Evolutionary conservation across 2,329 filamentous ascomycete genomes (phyloP).

Genomic region (Lasiodiplodia gonubiensis): DNA sequence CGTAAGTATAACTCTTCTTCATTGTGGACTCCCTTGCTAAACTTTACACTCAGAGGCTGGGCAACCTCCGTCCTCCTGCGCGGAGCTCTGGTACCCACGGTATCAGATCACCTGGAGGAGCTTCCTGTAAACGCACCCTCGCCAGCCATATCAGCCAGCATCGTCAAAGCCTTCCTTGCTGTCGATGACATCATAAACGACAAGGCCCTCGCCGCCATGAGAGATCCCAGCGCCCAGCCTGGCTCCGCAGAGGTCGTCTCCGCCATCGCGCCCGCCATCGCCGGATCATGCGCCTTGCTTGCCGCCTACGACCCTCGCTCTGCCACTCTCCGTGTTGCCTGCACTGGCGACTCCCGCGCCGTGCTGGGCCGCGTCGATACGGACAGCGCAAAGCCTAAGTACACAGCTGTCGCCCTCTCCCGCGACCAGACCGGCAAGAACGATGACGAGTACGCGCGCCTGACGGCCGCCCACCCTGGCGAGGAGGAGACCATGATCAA

Average conservation of each 20-base stretch:
- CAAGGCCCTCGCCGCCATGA: conserved; percentile 45
- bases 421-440: conserved; percentile 72
- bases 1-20: conserved; percentile 40
- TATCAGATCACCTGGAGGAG: conserved; percentile 46
- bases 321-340: conserved; percentile 65
- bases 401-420: conserved; percentile 62
- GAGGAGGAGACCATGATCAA: conserved; percentile 59
- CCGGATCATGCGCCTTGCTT: conserved; percentile 69
- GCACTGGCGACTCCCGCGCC: conserved; percentile 70
- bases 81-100: conserved; percentile 50
- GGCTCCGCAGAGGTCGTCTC: conserved; percentile 34
- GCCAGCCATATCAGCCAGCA: conserved; percentile 58
- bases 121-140: conserved; percentile 46
- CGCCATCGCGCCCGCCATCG: conserved; percentile 47
- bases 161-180: conserved; percentile 63
- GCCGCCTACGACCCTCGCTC: conserved; percentile 64
- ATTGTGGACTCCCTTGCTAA: neutral
- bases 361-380: conserved; percentile 62
- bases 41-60: conserved; percentile 44
- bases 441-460: conserved; percentile 60
- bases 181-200: conserved; percentile 64
- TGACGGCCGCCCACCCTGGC: conserved; percentile 63
- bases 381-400: conserved; percentile 44
- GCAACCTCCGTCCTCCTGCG: conserved; percentile 52
- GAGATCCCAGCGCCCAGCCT: conserved; percentile 43